phyloP scores from a whole-genome alignment of 768 basidiomycete species.

The Royoungia palumana region DNA sequence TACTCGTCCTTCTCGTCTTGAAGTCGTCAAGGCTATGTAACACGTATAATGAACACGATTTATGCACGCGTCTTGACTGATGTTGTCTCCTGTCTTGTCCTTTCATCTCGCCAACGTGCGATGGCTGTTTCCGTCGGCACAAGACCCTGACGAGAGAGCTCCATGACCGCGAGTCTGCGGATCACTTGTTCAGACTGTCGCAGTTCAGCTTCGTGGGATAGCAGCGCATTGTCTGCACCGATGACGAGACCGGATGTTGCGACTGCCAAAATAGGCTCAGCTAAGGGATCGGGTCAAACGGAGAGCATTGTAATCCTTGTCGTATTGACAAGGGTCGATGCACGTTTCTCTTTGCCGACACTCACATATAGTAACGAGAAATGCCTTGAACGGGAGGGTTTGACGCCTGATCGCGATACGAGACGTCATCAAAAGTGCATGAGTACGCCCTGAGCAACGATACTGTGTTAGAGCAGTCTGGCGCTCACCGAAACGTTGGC shows the following conservation, averaged over 20 bases:
- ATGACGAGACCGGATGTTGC: constrained; percentile 67
- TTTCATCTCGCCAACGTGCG: constrained; percentile 66
- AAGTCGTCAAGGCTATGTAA: constrained; percentile 9
- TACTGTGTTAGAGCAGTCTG: not conserved
- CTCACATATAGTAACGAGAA: constrained; percentile 70
- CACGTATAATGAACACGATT: constrained; percentile 5
- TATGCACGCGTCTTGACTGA: constrained; percentile 7
- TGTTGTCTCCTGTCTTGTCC: constrained; percentile 20
- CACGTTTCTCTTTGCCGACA: constrained; percentile 3
- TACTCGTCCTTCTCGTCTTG: not conserved
- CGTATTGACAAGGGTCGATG: no score
- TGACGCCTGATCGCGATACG: constrained; percentile 51
- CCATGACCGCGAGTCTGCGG: constrained; percentile 69
- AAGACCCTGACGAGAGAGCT: constrained; percentile 69
- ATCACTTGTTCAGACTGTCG: constrained; percentile 66
- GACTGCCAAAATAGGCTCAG: constrained; percentile 31
- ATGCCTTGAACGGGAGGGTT: constrained; percentile 77
- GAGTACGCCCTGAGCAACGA: not conserved
- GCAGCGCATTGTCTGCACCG: constrained; percentile 71
- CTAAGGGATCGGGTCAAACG: no score
- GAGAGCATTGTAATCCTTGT: no score
- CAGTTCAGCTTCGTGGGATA: constrained; percentile 63
- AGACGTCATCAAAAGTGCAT: not conserved
- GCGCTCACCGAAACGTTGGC: constrained; percentile 63
- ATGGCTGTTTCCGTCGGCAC: constrained; percentile 85